These are phyloP conservation scores for Inga leiocalycina DNA, from an alignment of 306 rosid species.

Conservation along the genomic window DNA sequence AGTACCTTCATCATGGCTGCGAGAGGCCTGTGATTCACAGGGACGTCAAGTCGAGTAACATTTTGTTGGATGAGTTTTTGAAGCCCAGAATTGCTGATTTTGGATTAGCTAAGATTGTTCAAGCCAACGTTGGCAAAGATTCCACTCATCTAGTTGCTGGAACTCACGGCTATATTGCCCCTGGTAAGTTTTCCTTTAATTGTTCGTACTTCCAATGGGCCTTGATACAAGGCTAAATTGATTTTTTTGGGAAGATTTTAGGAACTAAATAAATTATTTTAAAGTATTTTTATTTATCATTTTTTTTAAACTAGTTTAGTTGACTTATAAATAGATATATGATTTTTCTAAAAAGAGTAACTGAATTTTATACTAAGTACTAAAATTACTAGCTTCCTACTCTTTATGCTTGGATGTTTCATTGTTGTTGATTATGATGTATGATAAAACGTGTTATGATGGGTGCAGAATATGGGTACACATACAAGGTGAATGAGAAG, in stretches of 20 bases:
- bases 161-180: slow-evolving; percentile 93
- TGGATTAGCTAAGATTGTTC: slow-evolving; percentile 85
- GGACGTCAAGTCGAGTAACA: slow-evolving; percentile 92
- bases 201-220: no score
- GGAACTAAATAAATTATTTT: no score
- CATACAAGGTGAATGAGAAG: slow-evolving; percentile 81
- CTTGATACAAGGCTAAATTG: no score
- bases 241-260: no score
- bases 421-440: background rate
- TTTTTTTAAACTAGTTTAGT: no score
- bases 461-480: slow-evolving; percentile 81
- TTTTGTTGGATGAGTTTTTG: slow-evolving; percentile 80
- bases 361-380: no score
- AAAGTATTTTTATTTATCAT: no score
- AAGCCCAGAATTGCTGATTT: slow-evolving; percentile 95
- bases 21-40: slow-evolving; percentile 83
- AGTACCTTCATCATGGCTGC: slow-evolving; percentile 84
- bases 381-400: no score
- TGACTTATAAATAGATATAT: no score
- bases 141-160: slow-evolving; percentile 86
- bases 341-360: no score
- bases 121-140: slow-evolving; percentile 47
- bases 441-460: background rate
- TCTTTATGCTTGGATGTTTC: background rate
- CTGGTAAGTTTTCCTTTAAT: slow-evolving; percentile 53